Evolutionary conservation across 2,329 filamentous ascomycete species (phyloP), one percentile per base, ranked within the genome.

Genomic region (Periconia macrospinosa): DNA sequence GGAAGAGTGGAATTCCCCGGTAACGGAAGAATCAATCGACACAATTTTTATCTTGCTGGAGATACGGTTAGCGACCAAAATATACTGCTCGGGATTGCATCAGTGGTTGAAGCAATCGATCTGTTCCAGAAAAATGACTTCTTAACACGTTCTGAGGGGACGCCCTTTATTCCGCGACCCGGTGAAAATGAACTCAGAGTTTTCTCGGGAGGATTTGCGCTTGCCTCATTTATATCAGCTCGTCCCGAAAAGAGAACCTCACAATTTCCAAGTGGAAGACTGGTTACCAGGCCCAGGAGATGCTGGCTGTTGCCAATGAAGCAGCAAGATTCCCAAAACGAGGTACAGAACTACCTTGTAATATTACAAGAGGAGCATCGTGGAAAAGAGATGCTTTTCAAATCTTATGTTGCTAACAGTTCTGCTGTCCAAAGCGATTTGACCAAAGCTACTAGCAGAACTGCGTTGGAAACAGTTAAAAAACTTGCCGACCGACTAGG

Each of bases 271-370:
- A 8, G 8, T 5, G 8, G 8, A 27, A 27, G 23, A 27, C 23
- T 5, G 23, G 23, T 27, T 27, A 8, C 8, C 2, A 27, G 52
- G 11, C 54, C 54, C 17, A 37, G 54, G n/a, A 48, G 56, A 49
- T 56, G 53, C 37, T 61, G 57, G 59, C 43, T 58, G 6, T 41
- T 61, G 20, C 57, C 59, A n/a, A 8, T 11, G 13, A 20, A n/a
- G 17, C 10, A 18, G 9, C 2, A 5, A 40, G 14, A 40, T 33
- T 20, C 10, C 2, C n/a, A 20, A 40, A 33, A 41, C 7, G 10
- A 8, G 3, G 5, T 3, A 37, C 46, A 53, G 20, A 33, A 15
- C 15, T 42, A 61, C 6, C 55, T 63, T 14, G 55, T 43, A 1
- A 55, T 63, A 13, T 3, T 59, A 2, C 54, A 59, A 48, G 52